A percentile compares a stretch with the other conserved stretches of the same genome.
These are phyloP conservation scores for Trichosphaerium sp. DNA, from an alignment of 78 protist species.

Conservation along the genomic window DNA sequence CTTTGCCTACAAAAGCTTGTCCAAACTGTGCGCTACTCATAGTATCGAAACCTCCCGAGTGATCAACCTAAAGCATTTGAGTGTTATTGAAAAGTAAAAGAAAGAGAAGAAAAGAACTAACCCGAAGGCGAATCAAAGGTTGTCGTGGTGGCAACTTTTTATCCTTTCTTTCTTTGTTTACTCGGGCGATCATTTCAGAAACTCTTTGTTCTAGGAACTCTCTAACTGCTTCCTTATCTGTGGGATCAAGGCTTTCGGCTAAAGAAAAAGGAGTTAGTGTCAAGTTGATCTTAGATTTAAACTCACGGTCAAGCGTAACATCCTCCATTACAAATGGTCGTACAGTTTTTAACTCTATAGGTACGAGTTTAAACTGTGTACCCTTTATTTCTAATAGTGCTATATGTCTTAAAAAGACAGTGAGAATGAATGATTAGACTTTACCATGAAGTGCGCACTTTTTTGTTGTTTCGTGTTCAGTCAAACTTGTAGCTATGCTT, in stretches of 20 bases:
- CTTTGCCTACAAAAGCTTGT: slow-evolving; percentile 38
- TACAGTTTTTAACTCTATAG: slow-evolving; percentile 32
- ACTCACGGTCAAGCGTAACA: slow-evolving; percentile 18
- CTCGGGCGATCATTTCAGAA: slow-evolving; percentile 1
- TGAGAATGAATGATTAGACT: neutral
- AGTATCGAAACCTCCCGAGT: slow-evolving; percentile 29
- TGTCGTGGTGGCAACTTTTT: slow-evolving; percentile 4
- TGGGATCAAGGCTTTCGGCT: slow-evolving; percentile 10
- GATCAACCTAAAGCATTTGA: slow-evolving; percentile 35
- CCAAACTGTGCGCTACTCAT: slow-evolving; percentile 62
- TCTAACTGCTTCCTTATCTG: slow-evolving; percentile 9
- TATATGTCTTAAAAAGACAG: slow-evolving; percentile 28
- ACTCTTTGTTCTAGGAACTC: slow-evolving; percentile 16
- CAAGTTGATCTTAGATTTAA: too few relatives aligned
- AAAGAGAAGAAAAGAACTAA: neutral
- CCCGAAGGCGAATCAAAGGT: slow-evolving; percentile 34
- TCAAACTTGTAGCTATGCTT: slow-evolving; percentile 72
- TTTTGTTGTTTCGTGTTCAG: slow-evolving; percentile 67
- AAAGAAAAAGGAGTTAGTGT: neutral
- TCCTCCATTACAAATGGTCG: slow-evolving; percentile 58
- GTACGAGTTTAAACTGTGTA: slow-evolving; percentile 16
- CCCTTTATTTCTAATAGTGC: slow-evolving; percentile 56
- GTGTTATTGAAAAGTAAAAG: neutral
- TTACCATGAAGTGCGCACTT: slow-evolving; percentile 51
- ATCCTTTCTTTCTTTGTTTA: neutral